These are phyloP conservation scores for Chytridiales sp. DNA, from an alignment of 371 early-diverging fungal species.

Conservation along the genomic window DNA sequence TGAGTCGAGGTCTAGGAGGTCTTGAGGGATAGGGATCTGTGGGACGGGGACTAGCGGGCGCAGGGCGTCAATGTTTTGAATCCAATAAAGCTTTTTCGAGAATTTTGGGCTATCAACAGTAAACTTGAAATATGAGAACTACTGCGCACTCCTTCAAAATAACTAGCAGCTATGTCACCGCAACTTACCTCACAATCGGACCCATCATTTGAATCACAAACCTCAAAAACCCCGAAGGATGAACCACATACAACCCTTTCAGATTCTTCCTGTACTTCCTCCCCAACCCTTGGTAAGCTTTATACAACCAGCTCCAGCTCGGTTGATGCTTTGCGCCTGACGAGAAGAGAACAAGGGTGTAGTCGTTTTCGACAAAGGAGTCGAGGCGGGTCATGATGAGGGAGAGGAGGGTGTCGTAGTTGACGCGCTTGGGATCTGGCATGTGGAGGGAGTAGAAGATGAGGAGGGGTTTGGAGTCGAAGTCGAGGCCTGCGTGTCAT, in stretches of 20 bases:
- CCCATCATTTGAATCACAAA: conserved; percentile 69
- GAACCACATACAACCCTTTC: conserved; percentile 86
- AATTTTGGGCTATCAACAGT: conserved; percentile 80
- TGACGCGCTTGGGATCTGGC: conserved; percentile 69
- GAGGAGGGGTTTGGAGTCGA: conserved; percentile 76
- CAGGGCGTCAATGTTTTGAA: conserved; percentile 69
- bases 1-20: conserved; percentile 67
- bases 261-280: conserved; percentile 90
- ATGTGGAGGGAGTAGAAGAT: conserved; percentile 78
- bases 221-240: conserved; percentile 71
- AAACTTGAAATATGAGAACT: neutral
- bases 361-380: conserved; percentile 82
- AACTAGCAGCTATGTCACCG: conserved; percentile 44
- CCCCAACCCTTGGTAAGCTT: conserved; percentile 76
- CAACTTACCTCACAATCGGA: conserved; percentile 65
- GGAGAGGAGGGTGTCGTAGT: conserved; percentile 75
- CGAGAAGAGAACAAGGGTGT: conserved; percentile 82
- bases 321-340: conserved; percentile 77
- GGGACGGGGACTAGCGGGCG: conserved; percentile 65
- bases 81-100: conserved; percentile 79
- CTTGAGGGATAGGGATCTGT: conserved; percentile 74
- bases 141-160: conserved; percentile 1
- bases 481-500: conserved; percentile 73
- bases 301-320: conserved; percentile 80
- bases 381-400: conserved; percentile 52